phyloP scores from a whole-genome alignment of 106 monocot genomes.

The Alisma plantagoaquatica region DNA sequence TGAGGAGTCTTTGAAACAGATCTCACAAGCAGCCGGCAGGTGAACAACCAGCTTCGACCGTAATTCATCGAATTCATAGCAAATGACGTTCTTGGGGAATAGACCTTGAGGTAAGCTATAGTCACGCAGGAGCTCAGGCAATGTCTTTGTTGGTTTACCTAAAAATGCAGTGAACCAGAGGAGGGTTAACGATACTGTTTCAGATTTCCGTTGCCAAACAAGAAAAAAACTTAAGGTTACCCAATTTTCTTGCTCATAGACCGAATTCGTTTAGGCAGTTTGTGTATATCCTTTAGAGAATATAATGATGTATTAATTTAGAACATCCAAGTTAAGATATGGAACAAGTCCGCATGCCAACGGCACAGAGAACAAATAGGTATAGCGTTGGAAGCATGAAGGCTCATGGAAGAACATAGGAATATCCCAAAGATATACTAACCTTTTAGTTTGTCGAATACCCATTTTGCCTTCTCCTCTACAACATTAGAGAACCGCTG shows the following conservation, averaged over 20 bases:
- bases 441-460: slow-evolving; percentile 98
- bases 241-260: too few species aligned
- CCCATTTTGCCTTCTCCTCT: slow-evolving; percentile 96
- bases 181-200: too few species aligned
- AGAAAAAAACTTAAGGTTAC: too few species aligned
- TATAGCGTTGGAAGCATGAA: too few species aligned
- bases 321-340: not conserved
- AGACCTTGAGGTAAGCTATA: slow-evolving; percentile 75
- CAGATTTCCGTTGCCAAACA: too few species aligned
- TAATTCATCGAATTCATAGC: slow-evolving; percentile 76
- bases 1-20: slow-evolving; percentile 90
- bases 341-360: too few species aligned
- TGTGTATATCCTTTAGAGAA: not conserved
- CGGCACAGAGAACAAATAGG: too few species aligned
- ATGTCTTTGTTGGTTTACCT: slow-evolving; percentile 67
- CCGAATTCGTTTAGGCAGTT: not conserved
- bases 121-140: slow-evolving; percentile 84
- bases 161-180: too few species aligned
- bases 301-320: not conserved
- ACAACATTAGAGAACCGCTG: slow-evolving; percentile 86
- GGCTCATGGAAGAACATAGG: too few species aligned
- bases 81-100: slow-evolving; percentile 78
- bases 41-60: slow-evolving; percentile 73
- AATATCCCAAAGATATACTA: not conserved
- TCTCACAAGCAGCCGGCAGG: slow-evolving; percentile 57